Evolutionary conservation across 495 filamentous ascomycete genomes (phyloP).

Genomic region (Podospora pseudocomata): DNA sequence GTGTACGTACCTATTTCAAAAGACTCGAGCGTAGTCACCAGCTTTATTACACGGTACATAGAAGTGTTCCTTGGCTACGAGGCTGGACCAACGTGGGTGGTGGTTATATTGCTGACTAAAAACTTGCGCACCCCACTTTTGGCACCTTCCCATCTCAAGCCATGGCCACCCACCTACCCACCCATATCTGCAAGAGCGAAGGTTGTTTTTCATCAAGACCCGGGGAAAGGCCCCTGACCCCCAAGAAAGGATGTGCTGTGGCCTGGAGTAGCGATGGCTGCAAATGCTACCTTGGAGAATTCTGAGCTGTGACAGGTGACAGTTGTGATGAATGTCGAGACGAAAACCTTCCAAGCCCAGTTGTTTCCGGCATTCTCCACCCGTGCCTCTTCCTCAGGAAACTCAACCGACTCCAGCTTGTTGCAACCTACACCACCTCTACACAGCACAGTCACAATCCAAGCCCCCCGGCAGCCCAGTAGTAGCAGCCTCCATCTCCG

Average conservation of each 20-base stretch:
- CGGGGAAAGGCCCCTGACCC: background rate
- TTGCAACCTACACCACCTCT: background rate
- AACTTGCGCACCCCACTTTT: background rate
- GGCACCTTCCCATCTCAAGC: background rate
- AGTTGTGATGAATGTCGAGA: background rate
- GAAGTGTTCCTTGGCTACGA: background rate
- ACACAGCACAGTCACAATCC: background rate
- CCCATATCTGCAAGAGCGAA: background rate
- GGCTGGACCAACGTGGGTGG: background rate
- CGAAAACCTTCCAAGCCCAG: too few species aligned
- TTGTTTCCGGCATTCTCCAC: slow-evolving; percentile 7
- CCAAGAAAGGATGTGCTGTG: background rate
- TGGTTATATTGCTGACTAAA: background rate
- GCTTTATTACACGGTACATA: background rate
- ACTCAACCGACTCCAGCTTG: background rate
- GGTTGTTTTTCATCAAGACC: background rate
- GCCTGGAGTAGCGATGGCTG: background rate
- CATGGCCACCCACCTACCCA: background rate
- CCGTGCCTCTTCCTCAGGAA: slow-evolving; percentile 6
- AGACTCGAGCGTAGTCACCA: background rate
- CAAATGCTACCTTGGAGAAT: background rate
- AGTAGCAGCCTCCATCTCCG: background rate
- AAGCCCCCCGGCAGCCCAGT: background rate
- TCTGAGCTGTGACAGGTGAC: background rate
- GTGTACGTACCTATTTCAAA: background rate